Evolutionary conservation across 2,329 filamentous ascomycete genomes (phyloP).

Genomic region (Alternaria sp.): DNA sequence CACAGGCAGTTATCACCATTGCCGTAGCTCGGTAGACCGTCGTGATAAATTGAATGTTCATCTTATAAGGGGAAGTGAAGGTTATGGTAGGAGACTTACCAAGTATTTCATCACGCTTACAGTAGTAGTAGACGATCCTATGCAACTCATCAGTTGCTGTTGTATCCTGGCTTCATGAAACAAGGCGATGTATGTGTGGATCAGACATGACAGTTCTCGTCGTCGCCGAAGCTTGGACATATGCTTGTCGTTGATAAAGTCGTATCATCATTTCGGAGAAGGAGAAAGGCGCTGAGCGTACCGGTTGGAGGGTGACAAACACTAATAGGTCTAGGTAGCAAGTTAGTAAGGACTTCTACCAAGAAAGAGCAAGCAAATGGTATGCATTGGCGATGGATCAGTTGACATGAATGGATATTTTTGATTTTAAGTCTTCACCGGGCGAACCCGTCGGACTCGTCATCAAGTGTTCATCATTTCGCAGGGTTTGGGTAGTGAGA

Average conservation of each 20-base stretch:
- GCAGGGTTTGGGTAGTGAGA: conserved; percentile 14
- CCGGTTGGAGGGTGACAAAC: conserved; percentile 24
- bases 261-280: conserved; percentile 75
- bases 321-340: conserved; percentile 9
- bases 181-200: conserved; percentile 16
- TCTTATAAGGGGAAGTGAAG: conserved; percentile 35
- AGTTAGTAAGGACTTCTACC: conserved; percentile 15
- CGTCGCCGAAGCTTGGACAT: conserved; percentile 82
- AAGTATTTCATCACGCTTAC: neutral
- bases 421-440: conserved; percentile 70
- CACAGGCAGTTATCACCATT: conserved; percentile 83
- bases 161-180: neutral
- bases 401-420: conserved; percentile 75
- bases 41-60: conserved; percentile 69
- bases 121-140: conserved; percentile 1
- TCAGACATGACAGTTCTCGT: conserved; percentile 55
- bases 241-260: conserved; percentile 92
- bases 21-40: conserved; percentile 86
- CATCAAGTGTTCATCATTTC: conserved; percentile 68
- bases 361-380: conserved; percentile 1
- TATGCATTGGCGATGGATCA: conserved; percentile 25
- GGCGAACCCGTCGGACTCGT: conserved; percentile 79
- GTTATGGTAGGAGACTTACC: conserved; percentile 3
- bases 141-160: conserved; percentile 18
- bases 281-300: conserved; percentile 26